A percentile compares a stretch with the other conserved stretches of the same genome.
Evolutionary conservation across 139 green algal genomes (phyloP).

Genomic region (Pleodorina starrii): DNA sequence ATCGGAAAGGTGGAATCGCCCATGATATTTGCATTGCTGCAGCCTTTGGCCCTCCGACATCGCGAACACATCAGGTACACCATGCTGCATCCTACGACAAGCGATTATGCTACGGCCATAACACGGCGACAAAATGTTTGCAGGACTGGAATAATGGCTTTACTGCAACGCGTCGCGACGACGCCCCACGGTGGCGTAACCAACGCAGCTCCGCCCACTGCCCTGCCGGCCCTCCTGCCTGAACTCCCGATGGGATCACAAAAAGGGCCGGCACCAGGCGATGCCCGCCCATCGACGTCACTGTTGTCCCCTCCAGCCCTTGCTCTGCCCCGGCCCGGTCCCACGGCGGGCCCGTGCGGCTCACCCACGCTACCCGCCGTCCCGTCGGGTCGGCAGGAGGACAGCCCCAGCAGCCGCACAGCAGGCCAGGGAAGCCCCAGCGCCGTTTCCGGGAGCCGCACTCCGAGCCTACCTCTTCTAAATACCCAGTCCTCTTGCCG

Average conservation of each 20-base stretch:
- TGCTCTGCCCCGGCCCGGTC: too few species aligned
- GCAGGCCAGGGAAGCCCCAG: too few species aligned
- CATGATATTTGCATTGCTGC: background rate
- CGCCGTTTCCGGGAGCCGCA: too few species aligned
- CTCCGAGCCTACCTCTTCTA: background rate
- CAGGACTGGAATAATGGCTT: background rate
- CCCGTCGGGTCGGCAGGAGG: background rate
- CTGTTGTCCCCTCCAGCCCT: too few species aligned
- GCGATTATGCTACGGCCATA: background rate
- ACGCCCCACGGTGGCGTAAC: background rate
- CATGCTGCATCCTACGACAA: background rate
- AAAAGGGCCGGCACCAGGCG: too few species aligned
- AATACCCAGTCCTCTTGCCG: background rate
- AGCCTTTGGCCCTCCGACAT: background rate
- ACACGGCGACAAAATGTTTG: background rate
- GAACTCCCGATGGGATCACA: background rate
- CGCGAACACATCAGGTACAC: background rate
- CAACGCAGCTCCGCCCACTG: background rate
- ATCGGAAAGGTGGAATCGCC: background rate
- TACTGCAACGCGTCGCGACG: background rate
- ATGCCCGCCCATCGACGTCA: too few species aligned
- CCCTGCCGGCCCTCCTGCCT: background rate
- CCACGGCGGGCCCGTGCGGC: too few species aligned
- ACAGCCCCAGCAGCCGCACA: background rate
- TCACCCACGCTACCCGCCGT: too few species aligned